Evolutionary conservation across 1,284 basidiomycete genomes (phyloP).

Genomic region (Thelephora terrestris): DNA sequence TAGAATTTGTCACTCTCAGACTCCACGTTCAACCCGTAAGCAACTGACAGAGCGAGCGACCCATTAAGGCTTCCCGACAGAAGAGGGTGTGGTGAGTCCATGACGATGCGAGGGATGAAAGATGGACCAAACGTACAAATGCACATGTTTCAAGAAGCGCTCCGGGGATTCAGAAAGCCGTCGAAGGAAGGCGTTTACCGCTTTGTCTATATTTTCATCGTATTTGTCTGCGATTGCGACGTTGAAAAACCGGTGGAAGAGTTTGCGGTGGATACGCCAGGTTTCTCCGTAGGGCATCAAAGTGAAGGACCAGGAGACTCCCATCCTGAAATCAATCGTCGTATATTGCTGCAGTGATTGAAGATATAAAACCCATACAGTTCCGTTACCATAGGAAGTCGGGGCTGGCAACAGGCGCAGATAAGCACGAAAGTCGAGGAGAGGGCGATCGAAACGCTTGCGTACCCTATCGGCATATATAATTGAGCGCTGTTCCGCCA

Average conservation of each 20-base stretch:
- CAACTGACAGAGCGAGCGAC: neutral
- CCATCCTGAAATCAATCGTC: slow-evolving; percentile 22
- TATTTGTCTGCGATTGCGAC: slow-evolving; percentile 12
- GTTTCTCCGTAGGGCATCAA: slow-evolving; percentile 28
- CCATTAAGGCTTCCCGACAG: slow-evolving; percentile 1
- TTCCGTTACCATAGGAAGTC: slow-evolving; percentile 33
- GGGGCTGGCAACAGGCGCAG: slow-evolving; percentile 31
- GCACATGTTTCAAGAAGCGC: slow-evolving; percentile 14
- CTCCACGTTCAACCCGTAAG: slow-evolving; percentile 4
- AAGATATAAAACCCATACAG: no score
- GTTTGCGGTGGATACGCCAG: slow-evolving; percentile 30
- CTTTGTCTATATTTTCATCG: slow-evolving; percentile 12
- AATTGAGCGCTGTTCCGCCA: slow-evolving; percentile 13
- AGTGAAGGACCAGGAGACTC: slow-evolving; percentile 20
- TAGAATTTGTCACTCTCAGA: neutral
- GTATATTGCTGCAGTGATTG: slow-evolving; percentile 3
- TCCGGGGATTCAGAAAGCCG: slow-evolving; percentile 11
- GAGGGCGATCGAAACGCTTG: slow-evolving; percentile 27
- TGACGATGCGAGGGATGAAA: neutral
- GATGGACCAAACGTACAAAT: slow-evolving; percentile 8
- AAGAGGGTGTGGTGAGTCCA: neutral
- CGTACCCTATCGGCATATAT: slow-evolving; percentile 16
- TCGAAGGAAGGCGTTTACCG: slow-evolving; percentile 11
- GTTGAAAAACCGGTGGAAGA: slow-evolving; percentile 27
- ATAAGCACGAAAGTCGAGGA: slow-evolving; percentile 25